Base-by-base conservation (phyloP, 2,329 filamentous ascomycete genomes). In the Conoideocrella luteorostrata region DNA sequence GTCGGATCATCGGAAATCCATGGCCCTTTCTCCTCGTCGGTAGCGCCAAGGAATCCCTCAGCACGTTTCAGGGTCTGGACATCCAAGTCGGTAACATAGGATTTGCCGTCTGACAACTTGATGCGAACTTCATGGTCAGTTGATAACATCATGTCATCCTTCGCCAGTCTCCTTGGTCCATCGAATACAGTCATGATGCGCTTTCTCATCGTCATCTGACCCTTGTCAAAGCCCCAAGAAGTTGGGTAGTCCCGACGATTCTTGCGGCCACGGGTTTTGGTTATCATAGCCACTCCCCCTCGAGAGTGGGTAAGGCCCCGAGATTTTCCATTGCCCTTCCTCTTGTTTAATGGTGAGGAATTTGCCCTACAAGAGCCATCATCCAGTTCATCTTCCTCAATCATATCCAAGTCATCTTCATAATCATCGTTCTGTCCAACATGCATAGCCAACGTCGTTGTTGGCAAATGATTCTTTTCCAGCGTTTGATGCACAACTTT, bases 61-160 rank as follows among this genome's bases (percentile, higher is more conserved):
- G 90, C 88, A 24, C 91, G 80, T 63, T 86, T 84, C 60, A 97
- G 65, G 2, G 90, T 96, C 69, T 93, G 84, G 40, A 96, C 80
- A 59, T 97, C 93, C 35, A 98, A 74, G 59, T 97, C 93, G 6
- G 91, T 97, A 30, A 96, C 83, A 61, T 95, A 97, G 1, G 79
- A 75, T 57, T 85, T 81, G 58, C 79, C 79, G 58, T 88, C 84
- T 20, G 78, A 78, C 15, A 96, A 75, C 64, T 82, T 82, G 63
- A 95, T 75, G 58, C 91, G 88, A 29, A 97, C 88, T 67, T 98
- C 93, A 58, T 93, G 90, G 56, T 95, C 89, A 13, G 86, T 89
- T 54, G 90, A 88, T 39, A 98, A 82, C 89, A 96, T 95, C 88
- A 97, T 93, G 67, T 98, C 93, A 61, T 98, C 93, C 71, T 97